Evolutionary conservation across 2,329 filamentous ascomycete genomes (phyloP).

Genomic region (Pseudogymnoascus destructans): DNA sequence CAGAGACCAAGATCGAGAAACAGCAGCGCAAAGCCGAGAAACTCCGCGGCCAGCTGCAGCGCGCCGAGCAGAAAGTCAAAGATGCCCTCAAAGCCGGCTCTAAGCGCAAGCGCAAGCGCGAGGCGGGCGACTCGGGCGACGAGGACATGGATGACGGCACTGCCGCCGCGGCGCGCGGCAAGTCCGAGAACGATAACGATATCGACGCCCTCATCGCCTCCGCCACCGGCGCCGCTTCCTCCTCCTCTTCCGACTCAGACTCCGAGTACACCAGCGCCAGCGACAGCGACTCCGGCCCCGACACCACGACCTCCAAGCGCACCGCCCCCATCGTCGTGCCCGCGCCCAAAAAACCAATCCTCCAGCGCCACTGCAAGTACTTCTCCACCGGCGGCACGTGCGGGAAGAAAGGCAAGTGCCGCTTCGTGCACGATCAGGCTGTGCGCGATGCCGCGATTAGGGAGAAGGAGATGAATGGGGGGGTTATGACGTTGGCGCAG

Average conservation of each 20-base stretch:
- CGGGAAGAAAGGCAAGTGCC: slow-evolving; percentile 63
- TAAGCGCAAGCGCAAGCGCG: slow-evolving; percentile 56
- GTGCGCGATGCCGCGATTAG: slow-evolving; percentile 49
- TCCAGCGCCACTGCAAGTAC: slow-evolving; percentile 57
- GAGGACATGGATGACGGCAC: slow-evolving; percentile 31
- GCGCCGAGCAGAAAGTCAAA: slow-evolving; percentile 42
- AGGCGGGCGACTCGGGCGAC: slow-evolving; percentile 53
- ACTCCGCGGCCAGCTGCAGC: slow-evolving; percentile 50
- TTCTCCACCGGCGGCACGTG: slow-evolving; percentile 55
- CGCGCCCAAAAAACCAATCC: slow-evolving; percentile 44
- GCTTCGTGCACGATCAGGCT: slow-evolving; percentile 54
- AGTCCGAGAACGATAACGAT: neutral
- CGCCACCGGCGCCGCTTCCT: neutral
- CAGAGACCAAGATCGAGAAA: slow-evolving; percentile 37
- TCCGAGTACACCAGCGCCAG: slow-evolving; percentile 27
- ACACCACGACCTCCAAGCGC: slow-evolving; percentile 39
- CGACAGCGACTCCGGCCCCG: slow-evolving; percentile 45
- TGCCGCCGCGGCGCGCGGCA: neutral
- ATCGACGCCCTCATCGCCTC: slow-evolving; percentile 11
- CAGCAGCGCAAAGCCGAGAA: slow-evolving; percentile 45
- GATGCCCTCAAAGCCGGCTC: slow-evolving; percentile 36
- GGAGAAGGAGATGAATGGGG: slow-evolving; percentile 51
- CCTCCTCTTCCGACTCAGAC: slow-evolving; percentile 16
- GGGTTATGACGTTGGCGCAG: slow-evolving; percentile 52
- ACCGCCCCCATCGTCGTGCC: slow-evolving; percentile 24